A percentile compares a stretch with the other conserved stretches of the same genome.
These are phyloP conservation scores for Euryodendron excelsum DNA, from an alignment of 148 eudicot species.

Conservation along the genomic window DNA sequence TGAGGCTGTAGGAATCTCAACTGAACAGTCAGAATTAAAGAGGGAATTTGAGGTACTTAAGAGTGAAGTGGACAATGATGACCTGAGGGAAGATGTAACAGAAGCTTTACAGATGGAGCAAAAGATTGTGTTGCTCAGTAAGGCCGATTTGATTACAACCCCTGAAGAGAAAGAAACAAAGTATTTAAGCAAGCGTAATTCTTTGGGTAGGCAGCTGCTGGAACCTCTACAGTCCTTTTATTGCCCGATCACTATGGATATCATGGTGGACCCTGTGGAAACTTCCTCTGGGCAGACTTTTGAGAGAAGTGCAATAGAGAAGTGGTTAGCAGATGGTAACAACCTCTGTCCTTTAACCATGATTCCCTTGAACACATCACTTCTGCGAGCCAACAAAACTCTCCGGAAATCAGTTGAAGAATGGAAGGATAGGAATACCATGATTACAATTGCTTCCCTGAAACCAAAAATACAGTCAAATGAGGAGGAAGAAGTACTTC, in stretches of 20 bases:
- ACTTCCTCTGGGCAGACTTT: conserved; percentile 11
- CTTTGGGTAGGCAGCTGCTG: conserved; percentile 16
- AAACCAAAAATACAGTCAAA: conserved; percentile 9
- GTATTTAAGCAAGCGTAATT: conserved; percentile 9
- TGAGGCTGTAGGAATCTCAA: conserved; percentile 15
- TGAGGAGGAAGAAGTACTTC: conserved; percentile 15
- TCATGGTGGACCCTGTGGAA: conserved; percentile 23
- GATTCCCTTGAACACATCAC: conserved; percentile 2
- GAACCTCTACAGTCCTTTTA: conserved; percentile 19
- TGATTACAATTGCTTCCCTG: conserved; percentile 20
- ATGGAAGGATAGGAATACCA: conserved; percentile 19
- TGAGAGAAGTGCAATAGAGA: conserved; percentile 19
- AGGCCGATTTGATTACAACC: conserved; percentile 10
- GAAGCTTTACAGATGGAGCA: conserved; percentile 14
- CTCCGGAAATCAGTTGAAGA: conserved; percentile 17
- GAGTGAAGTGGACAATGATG: conserved; percentile 1
- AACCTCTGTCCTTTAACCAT: conserved; percentile 11
- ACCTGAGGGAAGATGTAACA: not conserved
- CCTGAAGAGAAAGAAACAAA: conserved; percentile 13
- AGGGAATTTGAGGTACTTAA: conserved; percentile 9
- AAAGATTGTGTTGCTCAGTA: not conserved
- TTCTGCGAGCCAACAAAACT: conserved; percentile 14
- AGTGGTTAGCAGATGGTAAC: conserved; percentile 15
- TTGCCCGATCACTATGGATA: conserved; percentile 19
- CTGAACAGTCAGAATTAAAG: conserved; percentile 7